Evolutionary conservation across 2,329 filamentous ascomycete genomes (phyloP).

Genomic region (Botryosphaeria dothidea): DNA sequence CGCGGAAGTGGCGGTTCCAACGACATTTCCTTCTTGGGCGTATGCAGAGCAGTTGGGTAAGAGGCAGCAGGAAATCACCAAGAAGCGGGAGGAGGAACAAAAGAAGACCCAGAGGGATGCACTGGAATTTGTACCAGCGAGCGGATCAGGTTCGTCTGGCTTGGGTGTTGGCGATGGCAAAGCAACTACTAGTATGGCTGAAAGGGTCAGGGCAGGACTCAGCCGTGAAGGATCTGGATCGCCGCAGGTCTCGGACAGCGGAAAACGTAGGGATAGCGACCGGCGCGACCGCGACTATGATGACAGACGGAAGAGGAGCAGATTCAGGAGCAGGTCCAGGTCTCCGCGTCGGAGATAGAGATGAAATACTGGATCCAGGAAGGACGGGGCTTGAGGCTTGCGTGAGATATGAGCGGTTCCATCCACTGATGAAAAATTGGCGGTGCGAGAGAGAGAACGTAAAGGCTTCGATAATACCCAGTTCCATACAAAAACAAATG

Average conservation of each 20-base stretch:
- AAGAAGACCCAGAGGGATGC: constrained; percentile 30
- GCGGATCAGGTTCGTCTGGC: constrained; percentile 26
- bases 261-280: constrained; percentile 35
- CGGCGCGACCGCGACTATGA: constrained; percentile 28
- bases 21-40: constrained; percentile 43
- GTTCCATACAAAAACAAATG: neutral
- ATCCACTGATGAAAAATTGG: no score
- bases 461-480: no score
- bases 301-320: constrained; percentile 24
- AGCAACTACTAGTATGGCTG: neutral
- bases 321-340: constrained; percentile 28
- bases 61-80: constrained; percentile 40
- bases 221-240: constrained; percentile 16
- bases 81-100: constrained; percentile 34
- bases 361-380: neutral
- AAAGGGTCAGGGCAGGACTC: constrained; percentile 17
- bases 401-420: neutral
- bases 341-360: constrained; percentile 33
- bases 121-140: constrained; percentile 36
- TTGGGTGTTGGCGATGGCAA: constrained; percentile 16
- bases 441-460: no score
- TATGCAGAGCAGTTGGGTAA: constrained; percentile 45
- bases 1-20: constrained; percentile 40
- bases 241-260: constrained; percentile 22
- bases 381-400: neutral